A percentile compares a stretch with the other conserved stretches of the same genome.
Evolutionary conservation across 306 rosid genomes (phyloP).

Genomic region (Vicia sativa): DNA sequence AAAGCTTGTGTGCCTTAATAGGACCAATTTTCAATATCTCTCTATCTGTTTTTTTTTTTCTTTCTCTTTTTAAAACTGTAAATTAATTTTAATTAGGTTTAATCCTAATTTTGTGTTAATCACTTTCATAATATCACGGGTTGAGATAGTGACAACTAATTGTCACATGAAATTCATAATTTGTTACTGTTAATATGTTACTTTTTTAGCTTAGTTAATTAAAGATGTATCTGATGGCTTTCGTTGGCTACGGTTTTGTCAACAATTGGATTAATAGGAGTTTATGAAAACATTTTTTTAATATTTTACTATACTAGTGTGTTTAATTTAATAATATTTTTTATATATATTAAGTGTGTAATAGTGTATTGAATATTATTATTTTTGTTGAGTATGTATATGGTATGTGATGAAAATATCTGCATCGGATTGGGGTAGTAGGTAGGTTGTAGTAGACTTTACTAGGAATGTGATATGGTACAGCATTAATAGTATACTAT

Average conservation of each 20-base stretch:
- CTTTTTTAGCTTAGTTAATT: neutral
- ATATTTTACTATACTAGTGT: neutral
- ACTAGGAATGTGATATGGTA: neutral
- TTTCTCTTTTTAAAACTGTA: neutral
- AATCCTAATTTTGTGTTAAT: neutral
- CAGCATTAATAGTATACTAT: neutral
- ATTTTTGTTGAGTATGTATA: neutral
- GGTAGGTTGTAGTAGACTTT: slow-evolving; percentile 44
- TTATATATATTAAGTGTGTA: neutral
- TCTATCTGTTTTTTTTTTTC: slow-evolving; percentile 17
- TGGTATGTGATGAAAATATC: slow-evolving; percentile 38
- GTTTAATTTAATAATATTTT: slow-evolving; percentile 4
- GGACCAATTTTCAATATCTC: slow-evolving; percentile 20
- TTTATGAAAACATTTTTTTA: slow-evolving; percentile 14
- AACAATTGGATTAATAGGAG: slow-evolving; percentile 15
- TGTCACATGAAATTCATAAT: too few species aligned
- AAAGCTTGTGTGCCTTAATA: slow-evolving; percentile 55
- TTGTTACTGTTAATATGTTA: too few species aligned
- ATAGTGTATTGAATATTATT: neutral
- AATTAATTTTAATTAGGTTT: slow-evolving; percentile 7
- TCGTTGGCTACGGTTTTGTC: slow-evolving; percentile 31
- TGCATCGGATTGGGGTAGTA: slow-evolving; percentile 12
- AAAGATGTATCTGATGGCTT: slow-evolving; percentile 2
- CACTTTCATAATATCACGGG: slow-evolving; percentile 36
- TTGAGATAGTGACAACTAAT: neutral